A percentile compares a stretch with the other conserved stretches of the same genome.
phyloP scores from a whole-genome alignment of 2,329 filamentous ascomycete species.

The Claviceps quebecensis region DNA sequence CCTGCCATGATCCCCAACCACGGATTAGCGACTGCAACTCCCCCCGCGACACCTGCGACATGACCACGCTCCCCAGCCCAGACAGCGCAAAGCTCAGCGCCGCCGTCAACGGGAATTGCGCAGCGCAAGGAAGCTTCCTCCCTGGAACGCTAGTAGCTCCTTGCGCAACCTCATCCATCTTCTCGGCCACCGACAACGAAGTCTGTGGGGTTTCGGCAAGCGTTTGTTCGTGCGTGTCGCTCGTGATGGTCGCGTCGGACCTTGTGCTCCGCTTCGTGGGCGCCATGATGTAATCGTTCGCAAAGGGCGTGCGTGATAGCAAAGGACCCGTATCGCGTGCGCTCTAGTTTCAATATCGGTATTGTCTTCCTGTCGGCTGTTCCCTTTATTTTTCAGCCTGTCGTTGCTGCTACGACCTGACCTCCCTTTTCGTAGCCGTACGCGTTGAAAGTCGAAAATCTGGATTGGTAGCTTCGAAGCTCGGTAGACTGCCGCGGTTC shows the following conservation, averaged over 20 bases:
- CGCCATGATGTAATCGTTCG: constrained; percentile 6
- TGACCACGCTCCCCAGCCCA: constrained; percentile 47
- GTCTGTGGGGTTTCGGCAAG: background rate
- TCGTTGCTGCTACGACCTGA: background rate
- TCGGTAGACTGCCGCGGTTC: background rate
- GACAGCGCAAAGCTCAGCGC: constrained; percentile 47
- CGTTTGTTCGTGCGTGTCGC: background rate
- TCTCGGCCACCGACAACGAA: constrained; percentile 7
- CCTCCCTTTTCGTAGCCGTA: background rate
- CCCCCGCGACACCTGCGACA: constrained; percentile 43
- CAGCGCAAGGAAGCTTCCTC: constrained; percentile 24
- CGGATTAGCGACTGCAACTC: constrained; percentile 57
- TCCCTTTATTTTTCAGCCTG: background rate
- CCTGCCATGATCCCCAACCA: constrained; percentile 44
- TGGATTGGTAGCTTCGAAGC: background rate
- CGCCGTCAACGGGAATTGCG: constrained; percentile 40
- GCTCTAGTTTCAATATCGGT: no score
- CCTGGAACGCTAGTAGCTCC: background rate
- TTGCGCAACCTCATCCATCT: constrained; percentile 5
- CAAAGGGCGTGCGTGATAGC: background rate
- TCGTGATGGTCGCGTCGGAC: constrained; percentile 7
- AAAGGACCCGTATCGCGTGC: background rate
- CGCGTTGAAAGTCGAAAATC: background rate
- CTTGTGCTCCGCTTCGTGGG: constrained; percentile 13
- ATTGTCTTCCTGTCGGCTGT: no score